Evolutionary conservation across 768 basidiomycete species (phyloP).

Genomic region (Rhizopogon vinicolor): DNA sequence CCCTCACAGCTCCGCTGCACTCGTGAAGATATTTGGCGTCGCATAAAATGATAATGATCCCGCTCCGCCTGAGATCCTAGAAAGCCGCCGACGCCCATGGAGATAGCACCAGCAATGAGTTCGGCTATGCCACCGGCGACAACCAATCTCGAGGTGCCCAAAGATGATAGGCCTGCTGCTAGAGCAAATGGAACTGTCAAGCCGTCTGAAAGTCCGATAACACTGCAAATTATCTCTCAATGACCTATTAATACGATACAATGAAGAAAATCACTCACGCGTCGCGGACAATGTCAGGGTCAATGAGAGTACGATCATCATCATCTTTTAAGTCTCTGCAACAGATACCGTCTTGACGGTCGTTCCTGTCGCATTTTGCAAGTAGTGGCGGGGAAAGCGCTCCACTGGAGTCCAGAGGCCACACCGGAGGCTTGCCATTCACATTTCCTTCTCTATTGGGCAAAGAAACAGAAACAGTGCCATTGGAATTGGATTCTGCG

Average conservation of each 20-base stretch:
- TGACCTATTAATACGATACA: neutral
- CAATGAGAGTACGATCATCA: constrained; percentile 75
- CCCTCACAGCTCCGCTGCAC: constrained; percentile 86
- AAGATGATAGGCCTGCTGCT: constrained; percentile 82
- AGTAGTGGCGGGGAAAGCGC: constrained; percentile 40
- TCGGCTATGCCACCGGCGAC: constrained; percentile 93
- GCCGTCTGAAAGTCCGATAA: constrained; percentile 87
- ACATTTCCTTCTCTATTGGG: constrained; percentile 8
- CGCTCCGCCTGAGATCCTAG: constrained; percentile 95
- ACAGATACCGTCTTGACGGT: constrained; percentile 63
- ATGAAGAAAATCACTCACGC: constrained; percentile 46
- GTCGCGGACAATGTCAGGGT: constrained; percentile 86
- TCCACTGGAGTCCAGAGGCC: constrained; percentile 50
- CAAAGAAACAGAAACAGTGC: constrained; percentile 15
- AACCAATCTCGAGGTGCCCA: constrained; percentile 89
- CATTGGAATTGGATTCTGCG: neutral
- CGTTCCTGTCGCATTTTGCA: constrained; percentile 54
- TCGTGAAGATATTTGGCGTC: constrained; percentile 66
- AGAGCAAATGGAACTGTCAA: constrained; percentile 91
- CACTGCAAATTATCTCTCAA: constrained; percentile 34
- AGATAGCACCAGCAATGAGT: constrained; percentile 93
- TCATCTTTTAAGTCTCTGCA: constrained; percentile 83
- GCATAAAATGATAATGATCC: constrained; percentile 86
- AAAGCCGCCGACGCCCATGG: constrained; percentile 98
- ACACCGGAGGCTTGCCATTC: constrained; percentile 49